Evolutionary conservation across 1,284 basidiomycete species (phyloP), one percentile per base, ranked within the genome.

Genomic region (Rugosomyces carneus): DNA sequence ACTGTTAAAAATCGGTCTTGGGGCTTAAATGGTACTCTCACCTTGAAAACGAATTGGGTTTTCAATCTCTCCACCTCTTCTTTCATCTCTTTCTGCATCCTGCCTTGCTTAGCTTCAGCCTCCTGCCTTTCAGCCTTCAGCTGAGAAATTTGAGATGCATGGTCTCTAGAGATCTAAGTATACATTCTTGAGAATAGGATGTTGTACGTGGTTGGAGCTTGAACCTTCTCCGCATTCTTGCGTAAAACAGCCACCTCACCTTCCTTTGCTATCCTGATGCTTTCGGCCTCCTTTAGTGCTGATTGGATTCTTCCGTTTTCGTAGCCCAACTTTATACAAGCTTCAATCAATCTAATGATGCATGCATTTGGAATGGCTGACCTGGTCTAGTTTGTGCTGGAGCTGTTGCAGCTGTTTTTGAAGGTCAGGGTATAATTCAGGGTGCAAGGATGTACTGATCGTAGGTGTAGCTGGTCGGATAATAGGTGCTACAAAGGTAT

Each of bases 21-120:
- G 7, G 8, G 15, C 16, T 42, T 11, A 10, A 15, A 20, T 32
- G 5, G 21, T 13, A n/a, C 34, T n/a, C 38, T 13, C 65, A 83
- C 84, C 65, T 78, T 84, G 68, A 89, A 88, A 9, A 72, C 67
- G 38, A 78, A 74, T 50, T 85, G 78, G 0, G 85, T 85, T 56
- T 75, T 80, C 46, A 86, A 56, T 21, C 81, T 74, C 57, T 88
- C 86, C 48, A 82, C 70, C 56, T 88, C 84, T 49, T 75, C 76
- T 51, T 78, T 76, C 65, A 78, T 69, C 40, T 80, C 72, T 56
- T 74, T 78, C 52, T 80, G 76, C 37, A 78, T 57, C 45, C 76
- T 67, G 2, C 63, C 55, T 47, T 80, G 76, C 51, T 72, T 75
- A 1, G 69, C 66, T 51, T 84, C 80, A 1, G 73, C 71, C 44